Evolutionary conservation across 176 grass and related monocot genomes (phyloP).

Genomic region (Chrysopogon serrulatus): DNA sequence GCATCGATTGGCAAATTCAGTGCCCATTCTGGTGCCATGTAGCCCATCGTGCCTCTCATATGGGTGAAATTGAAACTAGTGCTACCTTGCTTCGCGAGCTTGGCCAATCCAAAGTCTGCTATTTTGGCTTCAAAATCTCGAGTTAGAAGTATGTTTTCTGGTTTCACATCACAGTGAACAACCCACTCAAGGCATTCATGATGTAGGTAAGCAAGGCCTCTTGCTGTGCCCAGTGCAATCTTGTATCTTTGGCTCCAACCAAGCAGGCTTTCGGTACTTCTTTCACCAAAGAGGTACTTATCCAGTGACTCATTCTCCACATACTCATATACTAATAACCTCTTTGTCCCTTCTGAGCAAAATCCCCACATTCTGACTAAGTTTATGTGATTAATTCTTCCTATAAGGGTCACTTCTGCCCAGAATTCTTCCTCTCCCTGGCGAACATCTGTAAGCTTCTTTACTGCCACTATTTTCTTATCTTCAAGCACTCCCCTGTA

Average conservation of each 20-base stretch:
- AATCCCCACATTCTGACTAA: constrained; percentile 69
- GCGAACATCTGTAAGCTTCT: constrained; percentile 53
- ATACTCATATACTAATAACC: constrained; percentile 63
- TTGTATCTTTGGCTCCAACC: constrained; percentile 69
- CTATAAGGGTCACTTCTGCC: constrained; percentile 65
- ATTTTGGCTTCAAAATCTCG: constrained; percentile 73
- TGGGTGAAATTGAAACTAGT: constrained; percentile 47
- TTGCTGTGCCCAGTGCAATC: constrained; percentile 55
- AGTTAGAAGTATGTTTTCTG: constrained; percentile 82
- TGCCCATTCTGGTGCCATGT: constrained; percentile 92
- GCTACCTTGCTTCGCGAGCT: constrained; percentile 44
- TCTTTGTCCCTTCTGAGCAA: constrained; percentile 46
- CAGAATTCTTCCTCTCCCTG: constrained; percentile 76
- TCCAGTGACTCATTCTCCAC: constrained; percentile 73
- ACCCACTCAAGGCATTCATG: constrained; percentile 91
- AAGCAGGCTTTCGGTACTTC: constrained; percentile 35
- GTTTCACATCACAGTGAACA: constrained; percentile 88
- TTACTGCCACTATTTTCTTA: constrained; percentile 69
- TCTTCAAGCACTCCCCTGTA: constrained; percentile 73
- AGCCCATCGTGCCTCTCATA: constrained; percentile 81
- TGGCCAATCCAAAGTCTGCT: constrained; percentile 74
- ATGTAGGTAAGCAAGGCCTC: constrained; percentile 79
- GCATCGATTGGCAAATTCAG: constrained; percentile 48
- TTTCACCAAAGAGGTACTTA: constrained; percentile 53
- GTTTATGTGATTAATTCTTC: constrained; percentile 77